These are phyloP conservation scores for Cajanus cajan DNA, from an alignment of 306 rosid genomes.

Conservation along the genomic window DNA sequence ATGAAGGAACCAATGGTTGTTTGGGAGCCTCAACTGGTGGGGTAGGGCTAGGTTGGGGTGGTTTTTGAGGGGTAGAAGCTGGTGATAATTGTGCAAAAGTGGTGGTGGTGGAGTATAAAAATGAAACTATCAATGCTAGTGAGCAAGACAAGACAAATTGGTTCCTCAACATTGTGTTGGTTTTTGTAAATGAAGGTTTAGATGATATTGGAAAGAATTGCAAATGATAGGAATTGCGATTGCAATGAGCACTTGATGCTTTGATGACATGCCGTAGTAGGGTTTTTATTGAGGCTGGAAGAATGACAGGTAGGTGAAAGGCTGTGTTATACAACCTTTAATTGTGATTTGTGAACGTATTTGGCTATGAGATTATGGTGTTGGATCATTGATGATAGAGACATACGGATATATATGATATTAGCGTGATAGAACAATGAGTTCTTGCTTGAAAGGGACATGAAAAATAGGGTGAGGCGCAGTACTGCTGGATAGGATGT, in stretches of 20 bases:
- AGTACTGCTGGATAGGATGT: too few species aligned
- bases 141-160: slow-evolving; percentile 29
- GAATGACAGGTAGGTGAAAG: slow-evolving; percentile 36
- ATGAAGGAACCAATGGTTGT: slow-evolving; percentile 42
- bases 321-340: not conserved
- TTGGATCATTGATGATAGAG: slow-evolving; percentile 19
- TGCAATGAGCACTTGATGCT: slow-evolving; percentile 31
- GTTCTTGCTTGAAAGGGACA: slow-evolving; percentile 48
- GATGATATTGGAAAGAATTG: not conserved
- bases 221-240: not conserved
- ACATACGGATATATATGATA: not conserved
- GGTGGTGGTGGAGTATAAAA: slow-evolving; percentile 22
- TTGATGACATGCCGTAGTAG: not conserved
- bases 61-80: slow-evolving; percentile 39
- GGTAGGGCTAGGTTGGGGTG: slow-evolving; percentile 18
- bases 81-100: slow-evolving; percentile 43
- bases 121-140: slow-evolving; percentile 3
- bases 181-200: not conserved
- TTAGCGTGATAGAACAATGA: slow-evolving; percentile 33
- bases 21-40: slow-evolving; percentile 26
- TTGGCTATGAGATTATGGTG: slow-evolving; percentile 17
- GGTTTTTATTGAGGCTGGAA: slow-evolving; percentile 30
- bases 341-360: slow-evolving; percentile 25
- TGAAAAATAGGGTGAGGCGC: slow-evolving; percentile 9
- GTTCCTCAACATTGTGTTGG: slow-evolving; percentile 9